Conservation (phyloP, 2,329 filamentous ascomycete genomes). For the Teratosphaeria destructans region DNA sequence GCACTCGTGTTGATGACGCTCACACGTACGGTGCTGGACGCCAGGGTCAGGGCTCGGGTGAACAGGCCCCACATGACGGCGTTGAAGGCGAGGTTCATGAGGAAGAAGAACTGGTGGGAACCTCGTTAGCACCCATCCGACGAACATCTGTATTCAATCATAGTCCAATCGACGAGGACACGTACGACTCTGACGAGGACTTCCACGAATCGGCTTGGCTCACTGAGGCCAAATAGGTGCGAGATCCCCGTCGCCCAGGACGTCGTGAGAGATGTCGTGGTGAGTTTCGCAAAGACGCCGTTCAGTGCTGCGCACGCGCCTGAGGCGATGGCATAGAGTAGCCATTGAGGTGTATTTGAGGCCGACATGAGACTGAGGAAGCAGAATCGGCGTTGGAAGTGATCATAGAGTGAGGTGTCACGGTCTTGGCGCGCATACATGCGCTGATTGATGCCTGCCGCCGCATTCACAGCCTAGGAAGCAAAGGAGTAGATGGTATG, state of each 20-base stretch:
- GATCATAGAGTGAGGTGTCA: not conserved
- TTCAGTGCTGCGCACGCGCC: constrained; percentile 73
- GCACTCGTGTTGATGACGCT: constrained; percentile 72
- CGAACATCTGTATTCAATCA: not conserved
- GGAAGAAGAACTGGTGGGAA: constrained; percentile 52
- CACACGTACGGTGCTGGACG: constrained; percentile 67
- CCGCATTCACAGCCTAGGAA: no score
- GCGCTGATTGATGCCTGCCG: no score
- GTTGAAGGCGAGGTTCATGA: constrained; percentile 64
- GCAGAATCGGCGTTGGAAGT: not conserved
- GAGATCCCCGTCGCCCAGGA: constrained; percentile 42
- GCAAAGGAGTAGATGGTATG: no score
- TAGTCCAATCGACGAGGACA: not conserved
- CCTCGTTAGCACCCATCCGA: not conserved
- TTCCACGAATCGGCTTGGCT: constrained; percentile 40
- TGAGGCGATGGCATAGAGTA: constrained; percentile 60
- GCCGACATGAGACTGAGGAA: constrained; percentile 1
- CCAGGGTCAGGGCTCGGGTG: constrained; percentile 63
- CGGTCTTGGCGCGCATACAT: not conserved
- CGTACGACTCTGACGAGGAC: constrained; percentile 42
- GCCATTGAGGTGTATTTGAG: constrained; percentile 28
- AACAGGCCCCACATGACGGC: constrained; percentile 79
- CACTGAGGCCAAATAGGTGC: constrained; percentile 34
- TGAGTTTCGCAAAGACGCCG: constrained; percentile 75
- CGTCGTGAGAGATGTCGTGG: constrained; percentile 50